phyloP scores from a whole-genome alignment of 176 grass and related monocot species.

The Raddia guianensis region DNA sequence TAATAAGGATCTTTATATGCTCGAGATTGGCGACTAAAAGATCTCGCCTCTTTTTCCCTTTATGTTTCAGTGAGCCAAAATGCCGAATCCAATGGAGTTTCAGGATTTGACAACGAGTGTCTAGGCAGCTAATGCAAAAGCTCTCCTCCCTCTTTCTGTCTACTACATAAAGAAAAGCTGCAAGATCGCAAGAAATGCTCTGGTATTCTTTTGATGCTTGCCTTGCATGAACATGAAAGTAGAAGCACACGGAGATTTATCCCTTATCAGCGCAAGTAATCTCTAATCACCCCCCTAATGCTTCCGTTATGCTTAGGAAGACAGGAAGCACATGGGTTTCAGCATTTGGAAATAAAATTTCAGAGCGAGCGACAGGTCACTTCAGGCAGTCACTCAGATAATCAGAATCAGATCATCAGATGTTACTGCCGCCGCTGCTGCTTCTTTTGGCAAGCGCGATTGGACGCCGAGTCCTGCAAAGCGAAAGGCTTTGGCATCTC shows the following conservation, averaged over 20 bases:
- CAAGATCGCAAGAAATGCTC: not conserved
- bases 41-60: not conserved
- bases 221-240: not conserved
- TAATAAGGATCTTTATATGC: not conserved
- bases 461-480: not conserved
- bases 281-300: not conserved
- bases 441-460: conserved; percentile 17
- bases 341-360: not conserved
- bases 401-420: conserved; percentile 22
- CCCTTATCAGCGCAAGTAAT: not conserved
- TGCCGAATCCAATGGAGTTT: conserved; percentile 13
- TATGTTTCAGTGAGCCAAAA: not conserved
- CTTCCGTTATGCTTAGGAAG: not conserved
- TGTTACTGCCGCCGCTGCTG: not conserved
- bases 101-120: not conserved
- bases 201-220: not conserved
- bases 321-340: not conserved
- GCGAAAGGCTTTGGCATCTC: not conserved
- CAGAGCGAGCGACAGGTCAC: not conserved
- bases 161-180: not conserved
- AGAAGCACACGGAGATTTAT: not conserved
- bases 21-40: conserved; percentile 16
- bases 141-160: not conserved
- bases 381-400: conserved; percentile 13
- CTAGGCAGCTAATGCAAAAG: not conserved